Evolutionary conservation across 139 green algal species (phyloP).

Genomic region (Limnomonas spitsbergensis): DNA sequence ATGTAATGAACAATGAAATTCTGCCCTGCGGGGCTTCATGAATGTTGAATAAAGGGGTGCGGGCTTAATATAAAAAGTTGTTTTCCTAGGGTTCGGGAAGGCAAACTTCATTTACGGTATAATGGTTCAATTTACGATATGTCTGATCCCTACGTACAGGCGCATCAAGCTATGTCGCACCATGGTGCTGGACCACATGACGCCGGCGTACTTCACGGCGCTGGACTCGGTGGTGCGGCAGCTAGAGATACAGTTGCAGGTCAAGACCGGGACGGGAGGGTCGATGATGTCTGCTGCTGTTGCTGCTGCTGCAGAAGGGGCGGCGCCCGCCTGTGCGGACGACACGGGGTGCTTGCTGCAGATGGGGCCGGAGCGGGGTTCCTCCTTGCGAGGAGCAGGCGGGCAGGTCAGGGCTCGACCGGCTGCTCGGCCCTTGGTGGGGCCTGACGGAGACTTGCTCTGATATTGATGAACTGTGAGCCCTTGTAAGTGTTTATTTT

Average conservation of each 20-base stretch:
- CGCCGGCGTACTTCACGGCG: conserved; percentile 64
- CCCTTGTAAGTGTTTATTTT: too few species aligned
- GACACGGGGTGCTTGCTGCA: neutral
- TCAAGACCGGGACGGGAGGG: neutral
- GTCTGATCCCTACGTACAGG: conserved; percentile 61
- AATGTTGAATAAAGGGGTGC: too few species aligned
- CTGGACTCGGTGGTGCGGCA: conserved; percentile 51
- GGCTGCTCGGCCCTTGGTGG: neutral
- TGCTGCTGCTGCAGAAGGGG: too few species aligned
- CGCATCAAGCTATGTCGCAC: conserved; percentile 69
- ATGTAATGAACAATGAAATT: too few species aligned
- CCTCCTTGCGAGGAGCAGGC: neutral
- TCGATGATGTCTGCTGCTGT: too few species aligned
- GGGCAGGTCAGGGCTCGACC: neutral
- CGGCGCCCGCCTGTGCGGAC: neutral
- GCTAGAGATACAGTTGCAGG: conserved; percentile 24
- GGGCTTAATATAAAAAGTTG: too few species aligned
- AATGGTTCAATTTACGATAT: too few species aligned
- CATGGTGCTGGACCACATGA: conserved; percentile 78
- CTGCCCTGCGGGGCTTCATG: too few species aligned
- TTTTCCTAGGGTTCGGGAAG: too few species aligned
- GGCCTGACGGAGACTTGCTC: neutral
- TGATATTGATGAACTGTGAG: too few species aligned
- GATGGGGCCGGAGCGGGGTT: neutral
- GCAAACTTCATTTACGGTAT: too few species aligned